Percentiles rank a stretch among this genome's conserved stretches.
phyloP scores from a whole-genome alignment of 2,329 filamentous ascomycete genomes.

The Colletotrichum gigasporum region DNA sequence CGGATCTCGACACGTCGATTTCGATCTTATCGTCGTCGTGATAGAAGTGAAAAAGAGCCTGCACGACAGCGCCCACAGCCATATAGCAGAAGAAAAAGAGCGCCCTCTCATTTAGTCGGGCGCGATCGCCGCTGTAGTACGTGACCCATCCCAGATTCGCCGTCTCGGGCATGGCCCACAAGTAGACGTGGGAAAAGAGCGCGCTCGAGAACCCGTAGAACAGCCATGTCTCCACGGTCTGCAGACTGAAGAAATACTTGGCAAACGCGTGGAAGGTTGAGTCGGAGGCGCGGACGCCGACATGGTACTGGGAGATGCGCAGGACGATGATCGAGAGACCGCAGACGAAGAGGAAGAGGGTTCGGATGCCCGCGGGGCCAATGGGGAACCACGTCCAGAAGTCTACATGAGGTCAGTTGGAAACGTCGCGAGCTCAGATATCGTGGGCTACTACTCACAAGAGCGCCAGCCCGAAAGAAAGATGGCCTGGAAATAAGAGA shows the following conservation, averaged over 20 bases:
- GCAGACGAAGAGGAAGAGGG: slow-evolving; percentile 78
- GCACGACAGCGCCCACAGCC: slow-evolving; percentile 72
- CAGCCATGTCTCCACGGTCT: slow-evolving; percentile 74
- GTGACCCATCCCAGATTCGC: slow-evolving; percentile 79
- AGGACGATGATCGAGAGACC: slow-evolving; percentile 83
- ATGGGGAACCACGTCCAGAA: slow-evolving; percentile 90
- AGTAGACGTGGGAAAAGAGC: slow-evolving; percentile 83
- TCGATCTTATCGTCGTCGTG: slow-evolving; percentile 77
- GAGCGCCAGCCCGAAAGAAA: slow-evolving; percentile 75
- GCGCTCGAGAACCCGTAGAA: slow-evolving; percentile 84
- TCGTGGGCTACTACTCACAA: slow-evolving; percentile 58
- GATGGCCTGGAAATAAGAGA: slow-evolving; percentile 80
- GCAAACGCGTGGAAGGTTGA: slow-evolving; percentile 73
- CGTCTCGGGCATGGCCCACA: slow-evolving; percentile 71
- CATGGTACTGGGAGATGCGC: slow-evolving; percentile 84
- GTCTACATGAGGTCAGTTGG: slow-evolving; percentile 54
- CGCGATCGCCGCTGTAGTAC: slow-evolving; percentile 74
- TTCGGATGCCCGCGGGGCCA: slow-evolving; percentile 77
- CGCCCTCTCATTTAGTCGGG: slow-evolving; percentile 84
- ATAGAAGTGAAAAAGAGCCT: slow-evolving; percentile 76
- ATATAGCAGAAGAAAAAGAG: slow-evolving; percentile 82
- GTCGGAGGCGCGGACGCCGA: slow-evolving; percentile 75
- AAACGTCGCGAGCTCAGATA: slow-evolving; percentile 16
- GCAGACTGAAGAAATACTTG: slow-evolving; percentile 64
- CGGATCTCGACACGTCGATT: slow-evolving; percentile 49